These are phyloP conservation scores for Anthracocystis panici-leucophaei DNA, from an alignment of 1,284 basidiomycete genomes.

Conservation along the genomic window DNA sequence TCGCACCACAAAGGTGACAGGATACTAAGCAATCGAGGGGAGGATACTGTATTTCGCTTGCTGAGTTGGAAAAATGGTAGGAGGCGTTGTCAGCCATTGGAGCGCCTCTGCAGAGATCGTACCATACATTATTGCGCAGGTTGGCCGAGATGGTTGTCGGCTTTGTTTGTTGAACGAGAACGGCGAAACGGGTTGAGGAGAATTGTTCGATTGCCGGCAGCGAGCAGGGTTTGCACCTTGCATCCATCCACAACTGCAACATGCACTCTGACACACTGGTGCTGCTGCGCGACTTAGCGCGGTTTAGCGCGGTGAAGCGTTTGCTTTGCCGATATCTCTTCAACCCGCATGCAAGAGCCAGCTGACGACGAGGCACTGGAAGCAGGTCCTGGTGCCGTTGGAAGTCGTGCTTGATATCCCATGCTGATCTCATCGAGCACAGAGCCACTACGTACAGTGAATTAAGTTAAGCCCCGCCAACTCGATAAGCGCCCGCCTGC, in stretches of 20 bases:
- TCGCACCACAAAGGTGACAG: no score
- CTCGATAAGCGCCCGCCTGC: background rate
- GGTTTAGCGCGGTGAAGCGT: no score
- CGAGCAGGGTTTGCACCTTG: slow-evolving; percentile 11
- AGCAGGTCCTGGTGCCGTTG: no score
- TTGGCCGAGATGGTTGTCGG: slow-evolving; percentile 7
- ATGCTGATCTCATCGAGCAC: slow-evolving; percentile 1
- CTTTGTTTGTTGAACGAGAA: slow-evolving; percentile 1
- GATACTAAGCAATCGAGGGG: no score
- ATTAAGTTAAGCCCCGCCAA: background rate
- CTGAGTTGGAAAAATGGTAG: background rate
- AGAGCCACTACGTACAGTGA: background rate
- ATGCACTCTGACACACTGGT: background rate
- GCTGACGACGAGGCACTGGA: no score
- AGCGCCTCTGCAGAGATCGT: background rate
- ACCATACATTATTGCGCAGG: background rate
- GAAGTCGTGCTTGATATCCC: background rate
- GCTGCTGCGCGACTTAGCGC: no score
- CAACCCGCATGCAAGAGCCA: no score
- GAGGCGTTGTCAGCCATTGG: slow-evolving; percentile 1
- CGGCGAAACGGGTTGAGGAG: background rate
- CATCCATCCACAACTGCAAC: background rate
- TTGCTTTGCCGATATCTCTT: no score
- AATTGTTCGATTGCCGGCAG: slow-evolving; percentile 11
- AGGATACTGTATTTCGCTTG: background rate